A percentile compares a stretch with the other conserved stretches of the same genome.
phyloP scores from a whole-genome alignment of 1,284 basidiomycete genomes.

The Testicularia cyperi region DNA sequence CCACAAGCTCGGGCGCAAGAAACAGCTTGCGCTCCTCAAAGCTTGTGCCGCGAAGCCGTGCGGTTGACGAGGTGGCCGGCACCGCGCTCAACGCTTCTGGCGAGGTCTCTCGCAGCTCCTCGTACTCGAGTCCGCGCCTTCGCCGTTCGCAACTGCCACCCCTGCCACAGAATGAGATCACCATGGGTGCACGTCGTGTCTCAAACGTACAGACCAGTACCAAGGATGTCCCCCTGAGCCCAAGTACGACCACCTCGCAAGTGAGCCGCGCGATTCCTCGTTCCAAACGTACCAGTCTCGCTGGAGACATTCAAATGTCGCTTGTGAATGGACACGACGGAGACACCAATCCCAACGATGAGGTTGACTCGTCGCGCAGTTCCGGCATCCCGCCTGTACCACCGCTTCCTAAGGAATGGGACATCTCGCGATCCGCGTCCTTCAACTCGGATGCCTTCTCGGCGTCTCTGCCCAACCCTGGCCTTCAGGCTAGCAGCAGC shows the following conservation, averaged over 20 bases:
- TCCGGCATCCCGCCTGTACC: constrained; percentile 83
- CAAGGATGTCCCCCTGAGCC: constrained; percentile 11
- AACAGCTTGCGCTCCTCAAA: constrained; percentile 32
- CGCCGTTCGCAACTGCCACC: constrained; percentile 46
- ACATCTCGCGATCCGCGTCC: constrained; percentile 71
- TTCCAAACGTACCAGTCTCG: constrained; percentile 32
- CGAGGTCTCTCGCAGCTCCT: constrained; percentile 13
- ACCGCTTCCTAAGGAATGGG: constrained; percentile 87
- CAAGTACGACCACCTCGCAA: too few species aligned
- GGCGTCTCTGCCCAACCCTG: constrained; percentile 10
- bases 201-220: constrained; percentile 10
- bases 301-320: too few species aligned
- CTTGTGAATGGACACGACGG: too few species aligned
- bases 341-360: too few species aligned
- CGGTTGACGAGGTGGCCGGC: constrained; percentile 5
- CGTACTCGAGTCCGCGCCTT: constrained; percentile 38
- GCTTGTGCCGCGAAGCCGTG: constrained; percentile 15
- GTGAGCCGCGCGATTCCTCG: constrained; percentile 13
- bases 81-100: constrained; percentile 1
- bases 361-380: constrained; percentile 10
- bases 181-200: constrained; percentile 10
- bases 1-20: constrained; percentile 1
- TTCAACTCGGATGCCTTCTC: constrained; percentile 28
- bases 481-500: constrained; percentile 17
- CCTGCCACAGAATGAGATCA: constrained; percentile 39